Percentiles rank a stretch among this genome's conserved stretches.
Conservation (phyloP, 768 basidiomycete genomes). For the Tulasnella sp. region DNA sequence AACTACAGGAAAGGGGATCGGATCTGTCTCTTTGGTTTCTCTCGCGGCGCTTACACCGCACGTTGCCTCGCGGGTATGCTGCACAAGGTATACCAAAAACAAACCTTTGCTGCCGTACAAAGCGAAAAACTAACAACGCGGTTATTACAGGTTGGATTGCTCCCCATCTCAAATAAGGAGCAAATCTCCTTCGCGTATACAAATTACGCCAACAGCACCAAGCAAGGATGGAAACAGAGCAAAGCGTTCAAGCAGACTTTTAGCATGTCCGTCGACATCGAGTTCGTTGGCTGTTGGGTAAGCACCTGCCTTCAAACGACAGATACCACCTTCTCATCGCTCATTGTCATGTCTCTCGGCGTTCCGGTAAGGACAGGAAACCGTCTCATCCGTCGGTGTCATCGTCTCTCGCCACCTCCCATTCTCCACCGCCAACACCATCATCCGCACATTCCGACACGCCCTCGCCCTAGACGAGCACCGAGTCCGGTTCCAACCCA, state of each 20-base stretch:
- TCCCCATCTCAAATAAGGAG: slow-evolving; percentile 22
- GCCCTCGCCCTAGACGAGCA: slow-evolving; percentile 34
- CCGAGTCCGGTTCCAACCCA: slow-evolving; percentile 56
- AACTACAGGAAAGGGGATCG: slow-evolving; percentile 23
- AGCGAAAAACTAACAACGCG: neutral
- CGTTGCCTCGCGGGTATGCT: slow-evolving; percentile 27
- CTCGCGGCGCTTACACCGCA: slow-evolving; percentile 27
- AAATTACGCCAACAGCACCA: slow-evolving; percentile 16
- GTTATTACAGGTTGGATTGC: slow-evolving; percentile 20
- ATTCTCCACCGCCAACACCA: slow-evolving; percentile 19
- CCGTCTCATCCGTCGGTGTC: slow-evolving; percentile 22
- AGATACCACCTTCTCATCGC: too few relatives aligned
- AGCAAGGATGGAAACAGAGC: slow-evolving; percentile 10
- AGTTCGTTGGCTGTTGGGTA: slow-evolving; percentile 23
- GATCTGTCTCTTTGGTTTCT: slow-evolving; percentile 30
- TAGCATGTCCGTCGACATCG: slow-evolving; percentile 18
- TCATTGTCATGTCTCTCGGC: too few relatives aligned
- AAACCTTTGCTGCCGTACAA: neutral
- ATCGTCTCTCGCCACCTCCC: slow-evolving; percentile 21
- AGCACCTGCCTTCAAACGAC: neutral
- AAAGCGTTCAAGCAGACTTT: slow-evolving; percentile 22
- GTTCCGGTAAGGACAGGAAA: too few relatives aligned
- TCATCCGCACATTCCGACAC: slow-evolving; percentile 21
- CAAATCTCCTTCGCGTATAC: slow-evolving; percentile 20
- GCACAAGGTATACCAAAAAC: slow-evolving; percentile 18